These are phyloP conservation scores for Pseudonectria foliicola DNA, from an alignment of 2,329 filamentous ascomycete species.

Conservation along the genomic window DNA sequence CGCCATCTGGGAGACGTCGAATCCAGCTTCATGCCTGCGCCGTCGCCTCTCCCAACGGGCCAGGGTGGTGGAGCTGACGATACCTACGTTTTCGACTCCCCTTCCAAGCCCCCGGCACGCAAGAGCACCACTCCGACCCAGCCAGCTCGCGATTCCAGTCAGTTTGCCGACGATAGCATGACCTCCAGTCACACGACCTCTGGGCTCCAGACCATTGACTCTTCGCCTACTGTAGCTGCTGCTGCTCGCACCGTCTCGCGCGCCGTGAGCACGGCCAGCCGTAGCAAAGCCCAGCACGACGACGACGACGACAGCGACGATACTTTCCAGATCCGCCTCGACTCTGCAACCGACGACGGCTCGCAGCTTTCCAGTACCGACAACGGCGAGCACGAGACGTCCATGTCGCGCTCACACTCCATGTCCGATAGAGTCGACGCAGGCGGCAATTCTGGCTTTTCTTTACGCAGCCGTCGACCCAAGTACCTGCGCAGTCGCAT, in stretches of 20 bases:
- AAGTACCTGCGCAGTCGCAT: constrained; percentile 52
- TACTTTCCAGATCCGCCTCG: constrained; percentile 16
- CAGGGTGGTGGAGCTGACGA: constrained; percentile 39
- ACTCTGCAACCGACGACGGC: constrained; percentile 18
- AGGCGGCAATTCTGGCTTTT: constrained; percentile 39
- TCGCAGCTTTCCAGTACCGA: constrained; percentile 23
- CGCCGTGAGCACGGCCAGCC: constrained; percentile 40
- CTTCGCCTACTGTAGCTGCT: constrained; percentile 50
- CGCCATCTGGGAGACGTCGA: constrained; percentile 57
- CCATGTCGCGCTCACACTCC: constrained; percentile 27
- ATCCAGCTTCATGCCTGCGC: constrained; percentile 54
- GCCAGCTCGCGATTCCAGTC: constrained; percentile 10
- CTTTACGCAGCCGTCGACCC: constrained; percentile 42
- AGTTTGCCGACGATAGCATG: constrained; percentile 20
- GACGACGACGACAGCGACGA: constrained; percentile 18
- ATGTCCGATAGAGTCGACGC: constrained; percentile 31
- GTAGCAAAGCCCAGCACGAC: constrained; percentile 14
- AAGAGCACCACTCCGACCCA: constrained; percentile 9
- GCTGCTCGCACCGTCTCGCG: constrained; percentile 47
- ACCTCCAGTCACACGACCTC: constrained; percentile 38
- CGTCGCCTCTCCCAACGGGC: constrained; percentile 48
- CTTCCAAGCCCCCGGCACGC: constrained; percentile 26
- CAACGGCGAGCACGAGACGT: constrained; percentile 23
- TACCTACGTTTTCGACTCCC: constrained; percentile 51
- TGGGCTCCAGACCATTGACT: constrained; percentile 45